These are phyloP conservation scores for Nemania sp. DNA, from an alignment of 2,329 filamentous ascomycete species.

Conservation along the genomic window DNA sequence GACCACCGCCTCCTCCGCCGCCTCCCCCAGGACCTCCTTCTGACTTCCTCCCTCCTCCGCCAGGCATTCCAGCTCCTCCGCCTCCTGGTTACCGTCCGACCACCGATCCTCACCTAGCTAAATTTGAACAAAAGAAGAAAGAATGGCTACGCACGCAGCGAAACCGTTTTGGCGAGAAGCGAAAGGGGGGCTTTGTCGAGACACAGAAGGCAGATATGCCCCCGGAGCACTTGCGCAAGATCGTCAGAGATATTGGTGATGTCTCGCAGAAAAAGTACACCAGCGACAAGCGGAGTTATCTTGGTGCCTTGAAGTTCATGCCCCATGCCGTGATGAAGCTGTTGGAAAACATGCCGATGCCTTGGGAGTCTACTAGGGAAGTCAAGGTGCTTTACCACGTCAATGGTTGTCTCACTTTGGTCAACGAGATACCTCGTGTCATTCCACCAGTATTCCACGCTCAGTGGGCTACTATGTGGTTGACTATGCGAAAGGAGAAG, in stretches of 20 bases:
- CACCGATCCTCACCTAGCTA: conserved; percentile 85
- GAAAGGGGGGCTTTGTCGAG: conserved; percentile 95
- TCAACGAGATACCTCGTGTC: conserved; percentile 95
- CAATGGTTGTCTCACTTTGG: conserved; percentile 94
- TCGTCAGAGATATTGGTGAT: conserved; percentile 98
- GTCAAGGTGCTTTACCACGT: conserved; percentile 99
- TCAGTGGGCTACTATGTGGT: conserved; percentile 99
- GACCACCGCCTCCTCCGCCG: conserved; percentile 62
- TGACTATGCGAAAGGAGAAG: conserved; percentile 97
- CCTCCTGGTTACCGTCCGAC: conserved; percentile 87
- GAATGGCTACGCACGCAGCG: conserved; percentile 95
- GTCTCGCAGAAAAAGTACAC: conserved; percentile 99
- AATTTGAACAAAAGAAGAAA: conserved; percentile 98
- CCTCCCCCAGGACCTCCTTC: conserved; percentile 68
- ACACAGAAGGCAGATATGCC: conserved; percentile 99
- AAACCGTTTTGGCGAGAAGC: conserved; percentile 95
- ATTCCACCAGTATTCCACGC: conserved; percentile 98
- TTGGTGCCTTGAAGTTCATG: conserved; percentile 99
- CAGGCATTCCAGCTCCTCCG: conserved; percentile 73
- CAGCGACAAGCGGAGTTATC: conserved; percentile 96
- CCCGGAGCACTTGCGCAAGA: conserved; percentile 97
- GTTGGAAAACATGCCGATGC: conserved; percentile 99
- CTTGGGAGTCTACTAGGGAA: conserved; percentile 95
- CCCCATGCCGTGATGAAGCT: conserved; percentile 97
- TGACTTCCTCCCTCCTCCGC: conserved; percentile 68